phyloP scores from a whole-genome alignment of 1,284 basidiomycete species.

The Trichosporon inkin region DNA sequence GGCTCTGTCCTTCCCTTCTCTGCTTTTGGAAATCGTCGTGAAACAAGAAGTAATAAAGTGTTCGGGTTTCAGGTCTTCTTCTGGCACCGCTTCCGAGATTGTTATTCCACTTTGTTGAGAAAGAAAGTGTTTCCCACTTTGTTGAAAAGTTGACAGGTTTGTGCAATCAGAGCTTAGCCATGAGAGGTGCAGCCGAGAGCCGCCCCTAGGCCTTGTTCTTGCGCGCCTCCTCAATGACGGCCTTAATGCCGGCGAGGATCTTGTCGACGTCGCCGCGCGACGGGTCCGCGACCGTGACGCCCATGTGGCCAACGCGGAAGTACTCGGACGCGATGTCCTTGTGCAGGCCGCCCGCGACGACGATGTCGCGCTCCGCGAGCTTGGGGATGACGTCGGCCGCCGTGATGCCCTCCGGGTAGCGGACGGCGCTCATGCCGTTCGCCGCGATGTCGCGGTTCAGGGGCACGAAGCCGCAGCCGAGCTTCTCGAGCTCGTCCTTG shows the following conservation, averaged over 20 bases:
- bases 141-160: constrained; percentile 7
- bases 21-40: neutral
- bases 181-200: constrained; percentile 4
- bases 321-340: constrained; percentile 73
- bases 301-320: constrained; percentile 70
- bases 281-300: constrained; percentile 68
- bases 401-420: constrained; percentile 70
- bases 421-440: constrained; percentile 84
- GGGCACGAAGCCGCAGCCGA: constrained; percentile 72
- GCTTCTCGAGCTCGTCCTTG: constrained; percentile 63
- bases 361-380: constrained; percentile 59
- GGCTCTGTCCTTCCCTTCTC: neutral
- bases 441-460: constrained; percentile 63
- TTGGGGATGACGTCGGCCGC: constrained; percentile 70
- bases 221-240: constrained; percentile 51
- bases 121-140: constrained; percentile 7
- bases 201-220: constrained; percentile 9
- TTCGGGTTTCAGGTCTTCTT: neutral
- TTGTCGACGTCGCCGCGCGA: constrained; percentile 70
- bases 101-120: constrained; percentile 8
- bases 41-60: neutral
- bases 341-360: constrained; percentile 87
- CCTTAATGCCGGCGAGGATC: constrained; percentile 65
- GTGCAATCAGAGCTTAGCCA: constrained; percentile 8
- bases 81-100: neutral